Conservation (phyloP, 345 rosid genomes). For the Pistacia atlantica region DNA sequence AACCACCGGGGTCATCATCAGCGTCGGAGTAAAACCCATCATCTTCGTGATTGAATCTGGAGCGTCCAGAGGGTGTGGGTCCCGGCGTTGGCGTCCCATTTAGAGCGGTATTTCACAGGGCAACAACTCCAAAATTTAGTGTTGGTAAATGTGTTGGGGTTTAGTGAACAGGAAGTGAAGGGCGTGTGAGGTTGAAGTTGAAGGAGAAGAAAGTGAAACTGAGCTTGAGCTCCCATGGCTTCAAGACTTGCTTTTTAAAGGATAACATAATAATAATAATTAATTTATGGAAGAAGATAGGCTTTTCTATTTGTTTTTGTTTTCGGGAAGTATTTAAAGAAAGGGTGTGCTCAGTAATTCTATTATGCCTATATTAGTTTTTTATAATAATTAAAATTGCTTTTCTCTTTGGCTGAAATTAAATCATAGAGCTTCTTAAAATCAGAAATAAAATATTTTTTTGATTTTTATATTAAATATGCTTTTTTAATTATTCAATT, state of each 20-base stretch:
- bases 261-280: not conserved
- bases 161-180: slow-evolving; percentile 14
- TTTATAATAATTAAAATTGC: too few relatives aligned
- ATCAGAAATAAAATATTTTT: too few relatives aligned
- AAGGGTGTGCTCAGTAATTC: too few relatives aligned
- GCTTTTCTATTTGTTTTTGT: too few relatives aligned
- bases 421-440: too few relatives aligned
- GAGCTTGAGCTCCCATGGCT: slow-evolving; percentile 12
- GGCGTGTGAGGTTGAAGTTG: not conserved
- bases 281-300: too few relatives aligned
- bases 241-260: not conserved
- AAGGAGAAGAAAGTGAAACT: not conserved
- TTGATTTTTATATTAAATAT: too few relatives aligned
- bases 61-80: slow-evolving; percentile 1
- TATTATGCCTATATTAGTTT: too few relatives aligned
- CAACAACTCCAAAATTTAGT: not conserved
- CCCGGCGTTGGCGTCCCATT: not conserved
- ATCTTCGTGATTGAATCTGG: slow-evolving; percentile 14
- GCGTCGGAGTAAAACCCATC: slow-evolving; percentile 13
- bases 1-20: slow-evolving; percentile 13
- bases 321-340: too few relatives aligned
- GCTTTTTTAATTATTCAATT: too few relatives aligned
- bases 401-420: too few relatives aligned
- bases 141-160: not conserved
- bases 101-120: not conserved